Conservation (phyloP, 495 filamentous ascomycete species). For the Barbatosphaeria neglecta region DNA sequence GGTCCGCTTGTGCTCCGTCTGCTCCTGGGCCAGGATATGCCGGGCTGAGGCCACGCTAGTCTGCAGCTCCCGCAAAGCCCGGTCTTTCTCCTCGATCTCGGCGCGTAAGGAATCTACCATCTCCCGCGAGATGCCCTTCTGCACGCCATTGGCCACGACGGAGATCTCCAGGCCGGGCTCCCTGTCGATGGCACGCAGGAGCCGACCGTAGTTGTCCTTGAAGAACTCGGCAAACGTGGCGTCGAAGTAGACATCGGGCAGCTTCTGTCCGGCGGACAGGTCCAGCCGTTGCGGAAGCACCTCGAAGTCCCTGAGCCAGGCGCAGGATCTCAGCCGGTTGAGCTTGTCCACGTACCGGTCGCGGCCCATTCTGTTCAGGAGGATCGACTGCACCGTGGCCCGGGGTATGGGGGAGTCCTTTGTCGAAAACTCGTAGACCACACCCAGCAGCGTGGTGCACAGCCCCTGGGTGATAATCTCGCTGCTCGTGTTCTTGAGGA, state of each 20-base stretch:
- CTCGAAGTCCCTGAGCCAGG: constrained; percentile 85
- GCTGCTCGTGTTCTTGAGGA: constrained; percentile 46
- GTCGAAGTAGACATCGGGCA: constrained; percentile 82
- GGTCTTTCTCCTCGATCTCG: constrained; percentile 62
- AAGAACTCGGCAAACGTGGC: constrained; percentile 83
- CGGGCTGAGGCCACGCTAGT: constrained; percentile 53
- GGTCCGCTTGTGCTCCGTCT: constrained; percentile 59
- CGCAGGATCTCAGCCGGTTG: constrained; percentile 62
- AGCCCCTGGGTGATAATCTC: constrained; percentile 65
- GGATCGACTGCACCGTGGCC: constrained; percentile 66
- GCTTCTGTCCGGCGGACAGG: constrained; percentile 40
- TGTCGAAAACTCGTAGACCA: constrained; percentile 93
- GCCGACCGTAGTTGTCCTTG: constrained; percentile 85
- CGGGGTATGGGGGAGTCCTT: constrained; percentile 90
- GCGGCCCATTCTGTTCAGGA: constrained; percentile 68
- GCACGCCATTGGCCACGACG: constrained; percentile 61
- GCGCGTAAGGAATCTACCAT: constrained; percentile 71
- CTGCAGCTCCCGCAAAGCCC: constrained; percentile 56
- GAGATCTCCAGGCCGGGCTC: constrained; percentile 80
- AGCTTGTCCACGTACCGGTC: constrained; percentile 85
- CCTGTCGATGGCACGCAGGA: constrained; percentile 79
- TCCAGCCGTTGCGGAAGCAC: constrained; percentile 61
- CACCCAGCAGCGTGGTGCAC: constrained; percentile 71
- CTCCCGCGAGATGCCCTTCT: constrained; percentile 74
- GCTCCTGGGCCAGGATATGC: constrained; percentile 62